A percentile compares a stretch with the other conserved stretches of the same genome.
phyloP scores from a whole-genome alignment of 192 early-diverging fungal genomes.

The Gryganskiella cystojenkinii region DNA sequence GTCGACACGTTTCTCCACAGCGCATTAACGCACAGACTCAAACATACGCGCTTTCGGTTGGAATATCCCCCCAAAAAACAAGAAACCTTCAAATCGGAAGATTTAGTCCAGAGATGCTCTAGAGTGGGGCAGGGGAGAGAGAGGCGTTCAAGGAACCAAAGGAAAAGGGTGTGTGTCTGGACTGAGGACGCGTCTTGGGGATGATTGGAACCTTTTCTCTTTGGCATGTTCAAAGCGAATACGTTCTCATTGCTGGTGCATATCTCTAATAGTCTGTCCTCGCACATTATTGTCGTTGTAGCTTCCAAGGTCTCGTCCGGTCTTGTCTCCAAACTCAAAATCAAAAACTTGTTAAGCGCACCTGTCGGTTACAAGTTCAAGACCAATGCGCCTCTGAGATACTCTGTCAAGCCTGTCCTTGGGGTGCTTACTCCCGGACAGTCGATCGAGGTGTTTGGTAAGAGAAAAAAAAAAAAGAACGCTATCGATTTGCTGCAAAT shows the following conservation, averaged over 20 bases:
- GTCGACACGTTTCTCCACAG: no score
- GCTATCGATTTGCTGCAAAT: no score
- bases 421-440: slow-evolving; percentile 51
- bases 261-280: background rate
- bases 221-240: background rate
- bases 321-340: slow-evolving; percentile 53
- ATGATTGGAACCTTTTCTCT: background rate
- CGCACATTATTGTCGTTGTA: slow-evolving; percentile 4
- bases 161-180: no score
- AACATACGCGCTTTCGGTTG: no score
- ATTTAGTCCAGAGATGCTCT: no score
- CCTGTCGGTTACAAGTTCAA: slow-evolving; percentile 61
- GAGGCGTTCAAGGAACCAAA: no score
- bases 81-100: no score
- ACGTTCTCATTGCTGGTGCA: no score
- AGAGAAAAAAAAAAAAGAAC: no score
- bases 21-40: no score
- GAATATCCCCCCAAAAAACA: no score
- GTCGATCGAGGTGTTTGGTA: slow-evolving; percentile 59
- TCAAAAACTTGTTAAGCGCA: slow-evolving; percentile 38
- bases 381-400: slow-evolving; percentile 56
- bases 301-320: slow-evolving; percentile 55
- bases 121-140: no score
- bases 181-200: background rate
- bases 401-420: slow-evolving; percentile 58